A percentile compares a stretch with the other conserved stretches of the same genome.
phyloP scores from a whole-genome alignment of 306 rosid genomes.

The Acacia acuminata region DNA sequence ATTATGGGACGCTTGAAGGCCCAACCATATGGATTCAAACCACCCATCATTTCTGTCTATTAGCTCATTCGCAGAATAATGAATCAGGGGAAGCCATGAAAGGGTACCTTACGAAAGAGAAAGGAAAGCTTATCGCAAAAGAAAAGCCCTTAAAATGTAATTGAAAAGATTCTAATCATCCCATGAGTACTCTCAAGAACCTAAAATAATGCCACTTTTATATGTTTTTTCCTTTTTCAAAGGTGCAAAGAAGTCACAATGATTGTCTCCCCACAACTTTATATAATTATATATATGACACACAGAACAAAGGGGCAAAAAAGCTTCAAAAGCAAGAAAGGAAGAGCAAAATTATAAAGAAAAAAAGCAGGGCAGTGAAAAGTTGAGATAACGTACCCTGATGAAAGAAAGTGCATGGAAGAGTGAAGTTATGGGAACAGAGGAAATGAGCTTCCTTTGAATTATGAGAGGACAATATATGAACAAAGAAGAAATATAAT shows the following conservation, averaged over 20 bases:
- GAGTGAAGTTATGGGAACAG: slow-evolving; percentile 38
- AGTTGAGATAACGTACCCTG: slow-evolving; percentile 57
- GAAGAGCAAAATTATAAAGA: slow-evolving; percentile 26
- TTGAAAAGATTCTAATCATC: slow-evolving; percentile 16
- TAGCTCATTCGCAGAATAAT: background rate
- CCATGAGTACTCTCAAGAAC: background rate
- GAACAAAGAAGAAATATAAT: slow-evolving; percentile 29
- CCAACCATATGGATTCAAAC: background rate
- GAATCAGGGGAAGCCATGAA: background rate
- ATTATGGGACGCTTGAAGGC: background rate
- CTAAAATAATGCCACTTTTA: slow-evolving; percentile 22
- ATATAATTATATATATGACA: background rate
- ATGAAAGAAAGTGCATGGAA: slow-evolving; percentile 48
- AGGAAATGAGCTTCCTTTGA: slow-evolving; percentile 27
- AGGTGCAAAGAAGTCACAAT: slow-evolving; percentile 26
- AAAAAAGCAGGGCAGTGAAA: slow-evolving; percentile 15
- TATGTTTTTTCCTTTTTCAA: background rate
- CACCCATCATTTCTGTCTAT: background rate
- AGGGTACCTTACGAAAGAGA: background rate
- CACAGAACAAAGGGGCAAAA: slow-evolving; percentile 19
- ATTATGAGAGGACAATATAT: slow-evolving; percentile 28
- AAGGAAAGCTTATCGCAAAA: background rate
- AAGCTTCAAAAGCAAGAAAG: slow-evolving; percentile 30
- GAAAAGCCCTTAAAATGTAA: slow-evolving; percentile 7
- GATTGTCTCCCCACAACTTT: slow-evolving; percentile 23